A percentile compares a stretch with the other conserved stretches of the same genome.
These are phyloP conservation scores for Geotrichum klebahnii DNA, from an alignment of 1,139 yeast species.

Conservation along the genomic window DNA sequence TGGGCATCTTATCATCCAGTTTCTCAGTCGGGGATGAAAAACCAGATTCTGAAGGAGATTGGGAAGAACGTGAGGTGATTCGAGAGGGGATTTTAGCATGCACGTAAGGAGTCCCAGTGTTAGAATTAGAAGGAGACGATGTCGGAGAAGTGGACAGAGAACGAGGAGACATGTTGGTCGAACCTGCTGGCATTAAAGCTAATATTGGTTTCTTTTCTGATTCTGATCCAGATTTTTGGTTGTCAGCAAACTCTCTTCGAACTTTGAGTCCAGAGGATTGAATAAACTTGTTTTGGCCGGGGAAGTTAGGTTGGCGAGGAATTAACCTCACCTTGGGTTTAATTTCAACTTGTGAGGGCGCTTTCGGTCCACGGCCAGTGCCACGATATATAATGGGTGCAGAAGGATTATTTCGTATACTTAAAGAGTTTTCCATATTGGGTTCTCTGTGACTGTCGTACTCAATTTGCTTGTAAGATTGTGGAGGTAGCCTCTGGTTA, in stretches of 20 bases:
- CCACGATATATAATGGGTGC: slow-evolving; percentile 15
- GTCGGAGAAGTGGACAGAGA: too few species aligned
- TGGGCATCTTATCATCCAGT: too few species aligned
- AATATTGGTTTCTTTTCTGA: neutral
- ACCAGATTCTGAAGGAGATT: neutral
- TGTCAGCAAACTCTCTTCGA: slow-evolving; percentile 11
- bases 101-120: too few species aligned
- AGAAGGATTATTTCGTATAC: slow-evolving; percentile 16
- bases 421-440: slow-evolving; percentile 1
- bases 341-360: too few species aligned
- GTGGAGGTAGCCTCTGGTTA: slow-evolving; percentile 1
- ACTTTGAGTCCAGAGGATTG: slow-evolving; percentile 20
- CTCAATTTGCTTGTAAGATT: slow-evolving; percentile 16
- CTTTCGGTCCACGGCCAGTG: slow-evolving; percentile 5
- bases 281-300: slow-evolving; percentile 20
- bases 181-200: neutral
- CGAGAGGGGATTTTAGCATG: too few species aligned
- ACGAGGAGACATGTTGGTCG: too few species aligned
- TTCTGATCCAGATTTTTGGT: neutral
- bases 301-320: too few species aligned
- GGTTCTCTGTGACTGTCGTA: slow-evolving; percentile 7
- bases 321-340: too few species aligned
- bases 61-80: neutral
- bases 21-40: too few species aligned
- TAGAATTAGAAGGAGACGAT: too few species aligned